Base-by-base conservation (phyloP, 108 stramenopile species). In the Cylindrotheca closterium region DNA sequence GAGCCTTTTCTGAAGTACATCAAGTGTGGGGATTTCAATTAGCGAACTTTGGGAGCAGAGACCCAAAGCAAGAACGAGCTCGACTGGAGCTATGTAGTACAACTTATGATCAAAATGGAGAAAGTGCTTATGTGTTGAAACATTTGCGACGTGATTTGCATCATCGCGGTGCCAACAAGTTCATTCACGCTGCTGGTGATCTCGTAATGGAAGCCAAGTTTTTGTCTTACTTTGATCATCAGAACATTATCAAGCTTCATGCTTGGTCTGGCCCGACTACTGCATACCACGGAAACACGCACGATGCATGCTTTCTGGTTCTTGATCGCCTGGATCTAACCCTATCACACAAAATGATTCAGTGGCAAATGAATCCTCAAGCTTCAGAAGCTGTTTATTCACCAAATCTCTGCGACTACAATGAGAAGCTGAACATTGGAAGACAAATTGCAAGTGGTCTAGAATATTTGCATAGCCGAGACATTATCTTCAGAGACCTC, bases 181-280 rank as follows among this genome's bases (percentile, higher is more conserved):
- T 82, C 60, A 59, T 65, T 26, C 54, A 79, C 18, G 91, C 86
- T 4, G 86, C 84, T 3, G 34, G 63, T 47, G 91, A 89, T 60
- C 60, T 92, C 52, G 91, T 85, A 4, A 60, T 89, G 53, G 91
- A 92, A 67, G 86, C 84, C 8, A 58, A 77, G 70, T 87, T 85
- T 56, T 70, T 92, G n/a, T 71, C 81, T 23, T 70, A 73, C 32
- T 54, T 92, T 31, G 27, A 74, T 42, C 87, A 92, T 67, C 87
- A 84, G 25, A 81, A 92, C 63, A 92, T 92, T 42, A 71, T 92
- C 47, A 72, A 74, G 22, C 68, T 92, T 19, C 77, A 87, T 4
- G 91, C 75, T n/a, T 74, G 80, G 31, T 80, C 88, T 0, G 71
- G 74, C 27, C 84, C 84, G 18, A 71, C 80, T 28, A 30, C 56